These are phyloP conservation scores for slime mould (Dictyostelium discoideum) DNA, from an alignment of 78 protist genomes.

Conservation along the genomic window DNA sequence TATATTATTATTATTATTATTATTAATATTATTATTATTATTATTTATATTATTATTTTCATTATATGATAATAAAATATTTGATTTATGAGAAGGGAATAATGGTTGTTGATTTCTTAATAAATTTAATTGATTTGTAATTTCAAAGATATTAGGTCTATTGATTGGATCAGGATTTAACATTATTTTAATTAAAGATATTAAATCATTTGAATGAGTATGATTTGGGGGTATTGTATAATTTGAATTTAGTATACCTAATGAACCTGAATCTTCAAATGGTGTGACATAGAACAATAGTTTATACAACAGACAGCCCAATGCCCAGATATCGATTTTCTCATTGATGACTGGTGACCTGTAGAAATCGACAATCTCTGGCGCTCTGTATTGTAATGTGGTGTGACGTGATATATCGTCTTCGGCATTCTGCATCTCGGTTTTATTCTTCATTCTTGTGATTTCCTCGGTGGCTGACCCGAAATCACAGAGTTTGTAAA, in stretches of 20 bases:
- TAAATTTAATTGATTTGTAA: conserved; percentile 19
- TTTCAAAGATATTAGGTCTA: conserved; percentile 64
- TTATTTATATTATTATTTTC: not conserved
- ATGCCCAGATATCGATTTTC: conserved; percentile 91
- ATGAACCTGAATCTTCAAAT: conserved; percentile 63
- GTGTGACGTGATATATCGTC: conserved; percentile 80
- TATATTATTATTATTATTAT: not conserved
- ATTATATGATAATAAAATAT: not conserved
- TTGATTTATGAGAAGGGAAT: conserved; percentile 13
- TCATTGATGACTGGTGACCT: conserved; percentile 65
- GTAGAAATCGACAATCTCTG: conserved; percentile 90
- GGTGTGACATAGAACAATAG: conserved; percentile 59
- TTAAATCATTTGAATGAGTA: conserved; percentile 27
- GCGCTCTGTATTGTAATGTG: conserved; percentile 86
- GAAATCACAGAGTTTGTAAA: conserved; percentile 85
- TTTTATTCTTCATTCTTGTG: conserved; percentile 27
- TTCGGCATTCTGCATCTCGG: conserved; percentile 68
- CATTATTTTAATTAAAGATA: conserved; percentile 19
- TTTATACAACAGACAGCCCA: conserved; percentile 88
- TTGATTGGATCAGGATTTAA: conserved; percentile 39
- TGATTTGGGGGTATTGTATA: conserved; percentile 23
- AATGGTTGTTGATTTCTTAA: conserved; percentile 7
- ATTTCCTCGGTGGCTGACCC: conserved; percentile 73
- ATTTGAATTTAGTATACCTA: conserved; percentile 66
- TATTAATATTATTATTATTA: not conserved